Evolutionary conservation across 164 flowering plant species (phyloP).

Genomic region (Kalanchoe fedtschenkoi): DNA sequence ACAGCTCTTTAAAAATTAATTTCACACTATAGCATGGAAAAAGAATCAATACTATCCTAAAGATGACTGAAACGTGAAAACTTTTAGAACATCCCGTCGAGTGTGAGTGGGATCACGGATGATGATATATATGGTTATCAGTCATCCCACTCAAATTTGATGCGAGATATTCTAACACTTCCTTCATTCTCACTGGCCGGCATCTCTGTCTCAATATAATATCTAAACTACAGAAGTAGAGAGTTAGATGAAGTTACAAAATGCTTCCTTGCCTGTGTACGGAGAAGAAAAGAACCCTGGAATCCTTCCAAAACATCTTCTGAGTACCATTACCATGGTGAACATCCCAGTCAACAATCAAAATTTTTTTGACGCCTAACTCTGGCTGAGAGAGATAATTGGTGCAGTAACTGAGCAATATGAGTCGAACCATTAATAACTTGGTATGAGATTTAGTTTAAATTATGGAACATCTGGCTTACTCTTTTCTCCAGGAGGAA

Average conservation of each 20-base stretch:
- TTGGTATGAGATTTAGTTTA: neutral
- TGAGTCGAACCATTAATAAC: neutral
- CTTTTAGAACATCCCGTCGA: too few relatives aligned
- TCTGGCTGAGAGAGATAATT: constrained; percentile 41
- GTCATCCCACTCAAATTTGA: too few relatives aligned
- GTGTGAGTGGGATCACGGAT: too few relatives aligned
- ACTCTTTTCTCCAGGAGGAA: constrained; percentile 70
- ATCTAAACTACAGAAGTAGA: neutral
- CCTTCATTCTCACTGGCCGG: too few relatives aligned
- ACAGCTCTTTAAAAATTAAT: neutral
- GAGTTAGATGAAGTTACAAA: neutral
- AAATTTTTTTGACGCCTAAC: constrained; percentile 61
- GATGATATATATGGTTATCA: too few relatives aligned
- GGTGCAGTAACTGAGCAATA: neutral
- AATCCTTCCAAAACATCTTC: constrained; percentile 84
- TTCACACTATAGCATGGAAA: neutral
- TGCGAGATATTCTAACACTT: too few relatives aligned
- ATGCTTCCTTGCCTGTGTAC: constrained; percentile 64
- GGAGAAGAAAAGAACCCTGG: constrained; percentile 90
- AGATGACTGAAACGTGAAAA: neutral
- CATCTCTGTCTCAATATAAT: too few relatives aligned
- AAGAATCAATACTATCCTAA: neutral
- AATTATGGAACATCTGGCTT: constrained; percentile 6
- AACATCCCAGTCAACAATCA: constrained; percentile 99
- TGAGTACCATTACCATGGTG: constrained; percentile 99